phyloP scores from a whole-genome alignment of 148 eudicot genomes.

The Cornus controversa region DNA sequence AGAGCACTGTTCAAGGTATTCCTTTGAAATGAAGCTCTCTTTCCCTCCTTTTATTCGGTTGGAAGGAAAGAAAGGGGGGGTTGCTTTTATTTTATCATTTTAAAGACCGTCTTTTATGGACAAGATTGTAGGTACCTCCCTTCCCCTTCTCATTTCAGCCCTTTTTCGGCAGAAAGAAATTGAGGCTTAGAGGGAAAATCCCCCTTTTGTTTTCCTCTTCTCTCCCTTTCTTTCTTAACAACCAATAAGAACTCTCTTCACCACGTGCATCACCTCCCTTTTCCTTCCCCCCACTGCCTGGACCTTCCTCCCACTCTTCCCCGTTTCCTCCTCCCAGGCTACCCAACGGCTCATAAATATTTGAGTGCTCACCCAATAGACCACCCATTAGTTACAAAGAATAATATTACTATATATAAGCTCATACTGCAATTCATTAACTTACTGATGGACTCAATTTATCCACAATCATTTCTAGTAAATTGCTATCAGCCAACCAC shows the following conservation, averaged over 20 bases:
- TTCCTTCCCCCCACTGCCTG: background rate
- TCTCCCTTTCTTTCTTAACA: background rate
- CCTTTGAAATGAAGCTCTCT: no score
- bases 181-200: background rate
- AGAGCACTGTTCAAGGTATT: no score
- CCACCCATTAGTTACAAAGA: background rate
- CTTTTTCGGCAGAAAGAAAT: background rate
- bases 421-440: conserved; percentile 9
- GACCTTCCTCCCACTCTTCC: no score
- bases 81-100: background rate
- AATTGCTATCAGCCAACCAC: conserved; percentile 90
- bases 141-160: background rate
- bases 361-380: background rate
- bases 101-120: background rate
- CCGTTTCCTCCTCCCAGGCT: background rate
- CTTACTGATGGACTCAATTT: conserved; percentile 80
- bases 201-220: background rate
- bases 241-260: background rate
- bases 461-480: conserved; percentile 97
- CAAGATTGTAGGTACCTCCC: background rate
- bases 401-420: background rate
- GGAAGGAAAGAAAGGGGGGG: no score
- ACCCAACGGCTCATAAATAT: background rate
- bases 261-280: background rate
- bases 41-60: no score